Base-by-base conservation (phyloP, 1,284 basidiomycete species). In the Papiliotrema laurentii region DNA sequence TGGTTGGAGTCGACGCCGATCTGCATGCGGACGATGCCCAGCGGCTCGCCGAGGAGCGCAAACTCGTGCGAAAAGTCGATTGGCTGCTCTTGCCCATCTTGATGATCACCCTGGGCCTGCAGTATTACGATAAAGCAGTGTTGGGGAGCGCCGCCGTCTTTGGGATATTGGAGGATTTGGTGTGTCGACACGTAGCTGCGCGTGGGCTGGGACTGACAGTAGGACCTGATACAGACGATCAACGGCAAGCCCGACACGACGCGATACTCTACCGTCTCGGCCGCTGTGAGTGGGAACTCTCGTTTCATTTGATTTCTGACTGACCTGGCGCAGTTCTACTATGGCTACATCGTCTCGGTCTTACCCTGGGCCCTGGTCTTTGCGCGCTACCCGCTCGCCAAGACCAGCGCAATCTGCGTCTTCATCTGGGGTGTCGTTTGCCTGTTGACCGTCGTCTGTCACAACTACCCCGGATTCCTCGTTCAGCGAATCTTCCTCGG, bases 401-500 rank as follows among this genome's bases (percentile, higher is more conserved):
- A 63, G 35, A 64, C 71, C 0, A 58, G 71, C 24, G 61, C 64
- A 0, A 47, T 64, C 2, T 55, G 67, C 44, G 65, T 73, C 22
- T 51, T 74, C 2, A 47, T 77, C 4, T 79, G 78, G 78, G 78
- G 78, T 2, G 43, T 76, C 11, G 63, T 72, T 35, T 72, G 73
- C 22, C 72, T 79, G 54, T 63, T 79, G 30, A 79, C 78, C 0
- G 72, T 77, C 7, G 74, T 76, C 10, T 70, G 73, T 30, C 49
- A 45, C 16, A 63, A 65, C 28, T 64, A 76, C 58, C 52, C 65
- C 24, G 78, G 77, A 2, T 62, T 78, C 16, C 69, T 76, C 37
- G 76, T 74, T 1, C 77, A 79, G 57, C 67, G 78, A 10, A 61
- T 78, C 40, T 73, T 75, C 51, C 66, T 78, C n/a, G 76, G 76